Evolutionary conservation across 768 basidiomycete species (phyloP).

Genomic region (Tulasnella sp.): DNA sequence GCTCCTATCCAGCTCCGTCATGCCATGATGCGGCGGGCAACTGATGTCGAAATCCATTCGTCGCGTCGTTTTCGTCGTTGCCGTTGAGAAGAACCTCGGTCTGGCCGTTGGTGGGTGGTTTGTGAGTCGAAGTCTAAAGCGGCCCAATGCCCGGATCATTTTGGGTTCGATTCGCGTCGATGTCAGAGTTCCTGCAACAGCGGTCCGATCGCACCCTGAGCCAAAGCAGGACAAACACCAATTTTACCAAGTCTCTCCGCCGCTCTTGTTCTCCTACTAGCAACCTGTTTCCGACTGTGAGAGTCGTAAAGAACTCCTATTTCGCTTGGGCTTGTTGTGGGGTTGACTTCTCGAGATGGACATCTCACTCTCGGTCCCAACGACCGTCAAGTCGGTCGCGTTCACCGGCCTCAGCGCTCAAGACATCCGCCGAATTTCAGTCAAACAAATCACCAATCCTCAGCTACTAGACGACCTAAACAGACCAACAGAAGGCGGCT

Average conservation of each 20-base stretch:
- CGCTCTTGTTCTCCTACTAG: neutral
- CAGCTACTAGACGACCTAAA: conserved; percentile 90
- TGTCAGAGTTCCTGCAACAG: neutral
- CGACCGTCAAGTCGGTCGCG: conserved; percentile 75
- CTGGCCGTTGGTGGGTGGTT: neutral
- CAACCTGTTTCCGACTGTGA: neutral
- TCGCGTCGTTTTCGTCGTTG: neutral
- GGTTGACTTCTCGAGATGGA: conserved; percentile 56
- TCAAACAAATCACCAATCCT: conserved; percentile 94
- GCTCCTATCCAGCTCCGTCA: conserved; percentile 53
- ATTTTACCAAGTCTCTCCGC: conserved; percentile 6
- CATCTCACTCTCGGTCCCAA: conserved; percentile 83
- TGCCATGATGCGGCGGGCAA: conserved; percentile 50
- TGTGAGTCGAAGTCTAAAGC: conserved; percentile 1
- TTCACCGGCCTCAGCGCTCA: conserved; percentile 89
- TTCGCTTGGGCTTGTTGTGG: neutral
- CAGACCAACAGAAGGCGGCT: conserved; percentile 82
- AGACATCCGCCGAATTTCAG: conserved; percentile 91
- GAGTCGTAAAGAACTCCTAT: neutral
- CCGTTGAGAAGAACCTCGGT: neutral
- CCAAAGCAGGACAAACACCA: neutral
- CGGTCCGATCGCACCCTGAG: neutral
- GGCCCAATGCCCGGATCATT: conserved; percentile 6
- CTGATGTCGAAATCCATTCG: conserved; percentile 33
- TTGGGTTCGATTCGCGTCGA: neutral